phyloP scores from a whole-genome alignment of 768 basidiomycete species.

The Lactifluus subvellereus region DNA sequence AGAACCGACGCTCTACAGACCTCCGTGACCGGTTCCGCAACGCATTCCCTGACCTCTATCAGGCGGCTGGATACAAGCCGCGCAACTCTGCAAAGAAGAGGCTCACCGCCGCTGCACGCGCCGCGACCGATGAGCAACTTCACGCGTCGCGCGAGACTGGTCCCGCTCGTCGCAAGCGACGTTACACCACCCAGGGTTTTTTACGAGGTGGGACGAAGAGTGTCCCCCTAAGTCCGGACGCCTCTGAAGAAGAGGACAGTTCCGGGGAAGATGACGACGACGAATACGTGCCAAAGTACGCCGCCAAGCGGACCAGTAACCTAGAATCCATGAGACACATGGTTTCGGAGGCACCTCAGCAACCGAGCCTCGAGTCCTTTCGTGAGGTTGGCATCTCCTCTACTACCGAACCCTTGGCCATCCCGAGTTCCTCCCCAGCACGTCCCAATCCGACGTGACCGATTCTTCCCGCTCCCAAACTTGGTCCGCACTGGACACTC shows the following conservation, averaged over 20 bases:
- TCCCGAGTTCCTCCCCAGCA: constrained; percentile 49
- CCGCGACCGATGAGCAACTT: constrained; percentile 64
- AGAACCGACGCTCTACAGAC: constrained; percentile 78
- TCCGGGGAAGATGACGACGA: constrained; percentile 48
- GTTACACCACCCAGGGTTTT: constrained; percentile 62
- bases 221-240: constrained; percentile 67
- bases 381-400: constrained; percentile 41
- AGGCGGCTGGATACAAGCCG: constrained; percentile 84
- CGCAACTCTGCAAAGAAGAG: constrained; percentile 57
- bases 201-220: constrained; percentile 73
- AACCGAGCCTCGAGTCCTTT: constrained; percentile 24
- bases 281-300: constrained; percentile 22
- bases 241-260: constrained; percentile 74
- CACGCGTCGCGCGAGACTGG: constrained; percentile 35
- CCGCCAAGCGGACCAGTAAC: constrained; percentile 19
- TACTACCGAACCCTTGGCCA: constrained; percentile 40
- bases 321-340: constrained; percentile 19
- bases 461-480: constrained; percentile 50
- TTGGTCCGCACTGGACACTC: constrained; percentile 53
- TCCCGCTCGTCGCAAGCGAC: constrained; percentile 57
- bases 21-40: constrained; percentile 82
- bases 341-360: constrained; percentile 10
- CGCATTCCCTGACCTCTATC: constrained; percentile 82
- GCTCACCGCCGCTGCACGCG: constrained; percentile 36
- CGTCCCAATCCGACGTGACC: constrained; percentile 47